These are phyloP conservation scores for Penicillium chermesinum DNA, from an alignment of 495 filamentous ascomycete species.

Conservation along the genomic window DNA sequence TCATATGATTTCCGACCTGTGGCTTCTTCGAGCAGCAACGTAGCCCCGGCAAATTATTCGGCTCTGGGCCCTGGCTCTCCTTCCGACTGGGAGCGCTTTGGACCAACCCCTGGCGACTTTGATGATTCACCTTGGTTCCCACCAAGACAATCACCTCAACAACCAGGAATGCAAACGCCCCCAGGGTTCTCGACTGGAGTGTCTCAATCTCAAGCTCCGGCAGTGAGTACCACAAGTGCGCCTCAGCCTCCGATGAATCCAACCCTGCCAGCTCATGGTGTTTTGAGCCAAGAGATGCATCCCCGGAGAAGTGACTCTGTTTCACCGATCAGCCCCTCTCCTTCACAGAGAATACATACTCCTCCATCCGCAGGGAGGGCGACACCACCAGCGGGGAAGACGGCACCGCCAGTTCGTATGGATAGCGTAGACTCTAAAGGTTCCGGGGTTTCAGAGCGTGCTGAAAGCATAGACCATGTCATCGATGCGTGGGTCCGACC, in stretches of 20 bases:
- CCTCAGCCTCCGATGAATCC: neutral
- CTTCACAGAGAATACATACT: neutral
- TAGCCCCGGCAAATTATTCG: constrained; percentile 28
- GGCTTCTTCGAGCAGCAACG: constrained; percentile 11
- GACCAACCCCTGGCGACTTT: constrained; percentile 27
- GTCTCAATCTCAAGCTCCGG: neutral
- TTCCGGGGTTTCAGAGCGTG: constrained; percentile 20
- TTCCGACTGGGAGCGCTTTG: constrained; percentile 58
- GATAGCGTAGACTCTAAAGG: constrained; percentile 26
- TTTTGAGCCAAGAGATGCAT: neutral
- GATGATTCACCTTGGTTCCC: constrained; percentile 31
- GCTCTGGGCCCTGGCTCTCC: constrained; percentile 50
- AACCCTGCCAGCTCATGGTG: neutral
- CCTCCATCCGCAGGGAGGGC: neutral
- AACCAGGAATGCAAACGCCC: constrained; percentile 7
- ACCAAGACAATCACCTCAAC: constrained; percentile 13
- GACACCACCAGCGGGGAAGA: constrained; percentile 5
- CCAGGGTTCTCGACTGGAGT: constrained; percentile 10
- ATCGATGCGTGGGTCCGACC: constrained; percentile 41
- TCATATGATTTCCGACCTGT: constrained; percentile 13
- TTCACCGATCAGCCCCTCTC: constrained; percentile 25
- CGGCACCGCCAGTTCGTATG: constrained; percentile 17
- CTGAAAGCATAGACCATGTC: constrained; percentile 40
- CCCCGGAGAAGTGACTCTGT: constrained; percentile 4
- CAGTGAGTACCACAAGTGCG: neutral